Evolutionary conservation across 2,329 filamentous ascomycete genomes (phyloP).

Genomic region (Botryotinia convoluta): DNA sequence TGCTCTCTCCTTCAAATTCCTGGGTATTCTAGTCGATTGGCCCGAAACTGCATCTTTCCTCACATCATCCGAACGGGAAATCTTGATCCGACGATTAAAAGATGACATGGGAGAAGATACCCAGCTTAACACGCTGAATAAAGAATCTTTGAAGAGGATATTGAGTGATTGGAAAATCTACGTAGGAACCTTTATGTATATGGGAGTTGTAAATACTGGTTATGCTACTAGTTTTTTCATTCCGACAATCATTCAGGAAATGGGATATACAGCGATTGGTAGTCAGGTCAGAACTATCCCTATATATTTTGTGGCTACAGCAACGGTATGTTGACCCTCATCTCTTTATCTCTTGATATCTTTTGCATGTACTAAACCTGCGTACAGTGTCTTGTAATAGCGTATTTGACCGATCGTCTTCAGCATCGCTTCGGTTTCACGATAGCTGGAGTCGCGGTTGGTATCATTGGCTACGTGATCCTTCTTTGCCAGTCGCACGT

Average conservation of each 20-base stretch:
- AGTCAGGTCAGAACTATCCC: constrained; percentile 30
- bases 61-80: constrained; percentile 39
- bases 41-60: constrained; percentile 45
- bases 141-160: constrained; percentile 41
- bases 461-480: constrained; percentile 26
- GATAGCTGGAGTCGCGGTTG: constrained; percentile 24
- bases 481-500: constrained; percentile 47
- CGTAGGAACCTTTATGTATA: constrained; percentile 49
- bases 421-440: constrained; percentile 28
- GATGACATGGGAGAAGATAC: constrained; percentile 27
- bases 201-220: constrained; percentile 53
- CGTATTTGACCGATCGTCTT: constrained; percentile 25
- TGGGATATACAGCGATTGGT: constrained; percentile 26
- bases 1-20: constrained; percentile 42
- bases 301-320: constrained; percentile 24
- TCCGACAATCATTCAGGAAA: constrained; percentile 28
- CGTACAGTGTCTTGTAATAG: constrained; percentile 1
- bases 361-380: background rate
- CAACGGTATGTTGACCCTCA: constrained; percentile 5
- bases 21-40: constrained; percentile 46
- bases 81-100: constrained; percentile 30
- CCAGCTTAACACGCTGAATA: constrained; percentile 36
- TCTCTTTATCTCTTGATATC: background rate
- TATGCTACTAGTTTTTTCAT: constrained; percentile 39
- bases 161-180: constrained; percentile 49